Conservation (phyloP, 2,329 filamentous ascomycete genomes). For the Paraphoma sp. region DNA sequence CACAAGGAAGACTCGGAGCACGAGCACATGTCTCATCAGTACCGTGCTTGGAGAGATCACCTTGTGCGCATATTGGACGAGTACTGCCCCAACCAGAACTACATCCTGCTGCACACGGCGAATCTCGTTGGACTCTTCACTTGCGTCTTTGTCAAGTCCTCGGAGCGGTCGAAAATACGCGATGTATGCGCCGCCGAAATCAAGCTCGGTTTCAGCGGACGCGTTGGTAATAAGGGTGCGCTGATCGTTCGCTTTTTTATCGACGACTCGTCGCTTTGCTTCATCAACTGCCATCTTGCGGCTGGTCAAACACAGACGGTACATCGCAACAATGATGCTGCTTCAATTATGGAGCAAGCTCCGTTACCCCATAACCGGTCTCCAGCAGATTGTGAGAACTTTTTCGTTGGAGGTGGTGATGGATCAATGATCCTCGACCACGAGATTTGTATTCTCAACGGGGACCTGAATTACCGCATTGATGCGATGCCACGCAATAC, state of each 20-base stretch:
- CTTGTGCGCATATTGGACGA: constrained; percentile 83
- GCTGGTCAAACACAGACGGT: constrained; percentile 91
- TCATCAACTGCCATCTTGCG: constrained; percentile 96
- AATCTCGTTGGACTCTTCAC: constrained; percentile 94
- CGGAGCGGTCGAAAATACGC: constrained; percentile 75
- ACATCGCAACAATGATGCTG: constrained; percentile 90
- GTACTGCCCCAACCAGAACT: constrained; percentile 78
- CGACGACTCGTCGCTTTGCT: constrained; percentile 92
- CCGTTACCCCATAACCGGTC: constrained; percentile 77
- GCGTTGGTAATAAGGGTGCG: constrained; percentile 96
- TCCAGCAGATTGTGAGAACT: constrained; percentile 70
- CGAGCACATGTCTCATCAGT: constrained; percentile 95
- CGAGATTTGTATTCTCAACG: constrained; percentile 95
- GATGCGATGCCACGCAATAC: constrained; percentile 95
- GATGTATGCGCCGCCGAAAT: constrained; percentile 82
- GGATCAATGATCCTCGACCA: constrained; percentile 95
- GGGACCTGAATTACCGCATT: constrained; percentile 97
- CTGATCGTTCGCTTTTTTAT: constrained; percentile 90
- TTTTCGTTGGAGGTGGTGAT: constrained; percentile 89
- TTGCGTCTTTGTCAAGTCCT: constrained; percentile 89
- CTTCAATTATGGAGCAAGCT: constrained; percentile 82
- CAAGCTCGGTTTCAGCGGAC: constrained; percentile 93
- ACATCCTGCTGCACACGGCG: constrained; percentile 85
- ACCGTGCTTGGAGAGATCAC: constrained; percentile 95
- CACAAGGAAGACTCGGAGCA: constrained; percentile 85